These are phyloP conservation scores for Podospora conica DNA, from an alignment of 495 filamentous ascomycete species.

Conservation along the genomic window DNA sequence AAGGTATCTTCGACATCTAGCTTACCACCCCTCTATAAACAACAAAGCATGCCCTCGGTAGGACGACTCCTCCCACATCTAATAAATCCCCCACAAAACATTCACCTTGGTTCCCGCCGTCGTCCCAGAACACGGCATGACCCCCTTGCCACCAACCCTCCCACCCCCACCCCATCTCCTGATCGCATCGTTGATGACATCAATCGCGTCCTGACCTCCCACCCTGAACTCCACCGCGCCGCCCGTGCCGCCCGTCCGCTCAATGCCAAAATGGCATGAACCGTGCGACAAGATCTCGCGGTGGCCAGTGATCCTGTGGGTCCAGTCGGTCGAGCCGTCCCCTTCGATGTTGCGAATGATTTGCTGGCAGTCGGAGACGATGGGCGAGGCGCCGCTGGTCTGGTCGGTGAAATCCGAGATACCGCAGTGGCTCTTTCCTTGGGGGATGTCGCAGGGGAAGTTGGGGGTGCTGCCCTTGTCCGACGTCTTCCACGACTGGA, in stretches of 20 bases:
- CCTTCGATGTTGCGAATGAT: conserved; percentile 33
- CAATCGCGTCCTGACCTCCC: conserved; percentile 10
- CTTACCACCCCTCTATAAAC: too few species aligned
- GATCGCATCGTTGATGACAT: conserved; percentile 10
- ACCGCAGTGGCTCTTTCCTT: conserved; percentile 20
- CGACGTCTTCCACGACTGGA: conserved; percentile 15
- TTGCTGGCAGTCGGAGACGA: conserved; percentile 23
- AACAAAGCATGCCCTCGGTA: too few species aligned
- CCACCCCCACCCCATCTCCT: conserved; percentile 13
- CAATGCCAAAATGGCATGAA: conserved; percentile 3
- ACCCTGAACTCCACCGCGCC: neutral
- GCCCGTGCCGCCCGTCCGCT: neutral
- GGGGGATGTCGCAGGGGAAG: conserved; percentile 27
- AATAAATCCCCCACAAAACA: conserved; percentile 1
- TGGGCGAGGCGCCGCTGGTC: conserved; percentile 26
- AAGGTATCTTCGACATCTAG: too few species aligned
- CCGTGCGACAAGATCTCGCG: neutral
- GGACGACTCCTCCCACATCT: neutral
- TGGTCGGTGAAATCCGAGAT: conserved; percentile 25
- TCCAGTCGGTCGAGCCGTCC: neutral
- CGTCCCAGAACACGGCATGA: conserved; percentile 22
- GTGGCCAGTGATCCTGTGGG: neutral
- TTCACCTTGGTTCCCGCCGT: neutral
- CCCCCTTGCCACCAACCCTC: conserved; percentile 27
- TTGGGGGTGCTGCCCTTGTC: conserved; percentile 4